A percentile compares a stretch with the other conserved stretches of the same genome.
Conservation (phyloP, 257 asterid genomes). For the Mitragyna speciosa region DNA sequence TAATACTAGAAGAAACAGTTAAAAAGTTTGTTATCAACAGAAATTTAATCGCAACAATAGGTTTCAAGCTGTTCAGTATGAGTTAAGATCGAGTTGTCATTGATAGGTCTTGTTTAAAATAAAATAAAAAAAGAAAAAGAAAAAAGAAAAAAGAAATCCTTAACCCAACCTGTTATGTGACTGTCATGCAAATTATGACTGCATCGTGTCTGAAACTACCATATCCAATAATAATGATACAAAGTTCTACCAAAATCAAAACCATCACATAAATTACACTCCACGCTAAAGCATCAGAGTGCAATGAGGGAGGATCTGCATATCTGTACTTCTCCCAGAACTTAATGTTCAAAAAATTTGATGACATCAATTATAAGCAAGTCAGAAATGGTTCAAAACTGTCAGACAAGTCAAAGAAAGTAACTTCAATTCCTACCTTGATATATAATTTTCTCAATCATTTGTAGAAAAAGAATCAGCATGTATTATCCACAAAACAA, state of each 20-base stretch:
- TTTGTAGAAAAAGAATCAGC: not conserved
- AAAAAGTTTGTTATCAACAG: too few species aligned
- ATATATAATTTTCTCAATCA: not conserved
- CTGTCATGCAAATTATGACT: not conserved
- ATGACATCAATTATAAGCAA: not conserved
- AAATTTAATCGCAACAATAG: too few species aligned
- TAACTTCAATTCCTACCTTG: not conserved
- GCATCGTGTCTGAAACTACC: not conserved
- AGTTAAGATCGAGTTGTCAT: not conserved
- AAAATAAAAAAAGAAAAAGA: too few species aligned
- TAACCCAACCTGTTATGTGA: not conserved
- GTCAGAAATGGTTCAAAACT: conserved; percentile 1
- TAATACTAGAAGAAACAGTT: too few species aligned
- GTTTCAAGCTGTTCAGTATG: not conserved
- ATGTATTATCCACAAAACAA: not conserved
- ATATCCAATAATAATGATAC: not conserved
- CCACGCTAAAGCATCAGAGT: not conserved
- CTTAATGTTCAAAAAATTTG: not conserved
- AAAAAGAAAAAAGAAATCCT: not conserved
- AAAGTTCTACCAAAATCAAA: not conserved
- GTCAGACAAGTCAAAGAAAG: not conserved
- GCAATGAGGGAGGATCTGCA: not conserved
- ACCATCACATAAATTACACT: not conserved
- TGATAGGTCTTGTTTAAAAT: not conserved
- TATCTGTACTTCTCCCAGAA: not conserved